Percentiles rank a stretch among this genome's conserved stretches.
phyloP scores from a whole-genome alignment of 2,329 filamentous ascomycete genomes.

The Madurella mycetomatis region DNA sequence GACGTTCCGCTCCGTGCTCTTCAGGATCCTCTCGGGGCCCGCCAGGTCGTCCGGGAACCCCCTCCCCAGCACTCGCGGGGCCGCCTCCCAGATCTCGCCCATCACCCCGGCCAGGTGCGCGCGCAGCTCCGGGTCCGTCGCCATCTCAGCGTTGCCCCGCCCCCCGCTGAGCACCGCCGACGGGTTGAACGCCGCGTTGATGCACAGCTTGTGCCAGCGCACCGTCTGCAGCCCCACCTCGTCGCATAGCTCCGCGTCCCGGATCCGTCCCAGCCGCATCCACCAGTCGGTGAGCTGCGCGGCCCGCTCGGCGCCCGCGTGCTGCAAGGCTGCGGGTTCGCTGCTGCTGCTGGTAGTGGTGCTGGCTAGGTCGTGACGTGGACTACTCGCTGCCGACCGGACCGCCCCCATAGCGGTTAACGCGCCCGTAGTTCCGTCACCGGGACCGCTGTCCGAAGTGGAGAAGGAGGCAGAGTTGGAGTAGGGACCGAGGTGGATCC shows the following conservation, averaged over 20 bases:
- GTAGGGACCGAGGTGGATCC: constrained; percentile 66
- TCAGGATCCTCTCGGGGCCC: constrained; percentile 57
- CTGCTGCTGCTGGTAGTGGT: constrained; percentile 8
- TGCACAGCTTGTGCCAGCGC: constrained; percentile 72
- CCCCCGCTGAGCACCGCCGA: constrained; percentile 64
- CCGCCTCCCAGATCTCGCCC: constrained; percentile 63
- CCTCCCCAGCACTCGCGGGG: constrained; percentile 58
- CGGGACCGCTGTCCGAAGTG: not conserved
- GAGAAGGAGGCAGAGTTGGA: constrained; percentile 35
- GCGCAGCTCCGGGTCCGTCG: constrained; percentile 57
- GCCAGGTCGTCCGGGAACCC: constrained; percentile 58
- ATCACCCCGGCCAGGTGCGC: constrained; percentile 62
- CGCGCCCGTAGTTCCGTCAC: constrained; percentile 12
- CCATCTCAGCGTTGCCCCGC: constrained; percentile 62
- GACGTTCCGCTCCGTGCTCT: constrained; percentile 59
- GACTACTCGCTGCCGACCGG: not conserved
- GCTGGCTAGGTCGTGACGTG: not conserved
- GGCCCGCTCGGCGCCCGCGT: constrained; percentile 40
- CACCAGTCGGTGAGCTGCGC: constrained; percentile 51
- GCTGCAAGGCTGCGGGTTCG: constrained; percentile 26
- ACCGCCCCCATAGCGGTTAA: constrained; percentile 4
- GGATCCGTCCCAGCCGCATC: constrained; percentile 53
- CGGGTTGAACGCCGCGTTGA: constrained; percentile 73
- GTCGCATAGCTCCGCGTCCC: constrained; percentile 60
- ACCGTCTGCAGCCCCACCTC: constrained; percentile 65